phyloP scores from a whole-genome alignment of 2,329 filamentous ascomycete species.

The Paraphoma chrysanthemicola region DNA sequence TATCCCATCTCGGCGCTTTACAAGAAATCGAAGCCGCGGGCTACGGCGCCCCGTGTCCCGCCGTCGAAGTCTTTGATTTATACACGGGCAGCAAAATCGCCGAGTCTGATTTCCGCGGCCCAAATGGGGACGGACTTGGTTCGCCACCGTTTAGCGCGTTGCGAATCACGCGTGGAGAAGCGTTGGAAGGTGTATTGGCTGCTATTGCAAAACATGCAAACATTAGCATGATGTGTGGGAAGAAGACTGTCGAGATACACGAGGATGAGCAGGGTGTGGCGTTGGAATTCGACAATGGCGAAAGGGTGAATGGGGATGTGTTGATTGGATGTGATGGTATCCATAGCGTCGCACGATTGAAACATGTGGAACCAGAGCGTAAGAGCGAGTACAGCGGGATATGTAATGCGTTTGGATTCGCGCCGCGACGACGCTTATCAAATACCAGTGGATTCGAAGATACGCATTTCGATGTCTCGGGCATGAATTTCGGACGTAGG shows the following conservation, averaged over 20 bases:
- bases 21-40: conserved; percentile 51
- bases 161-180: conserved; percentile 53
- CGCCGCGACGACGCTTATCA: conserved; percentile 41
- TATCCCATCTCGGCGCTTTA: conserved; percentile 56
- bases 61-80: conserved; percentile 55
- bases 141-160: conserved; percentile 53
- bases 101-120: conserved; percentile 51
- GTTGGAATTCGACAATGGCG: conserved; percentile 57
- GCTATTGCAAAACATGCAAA: conserved; percentile 50
- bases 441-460: conserved; percentile 32
- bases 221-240: conserved; percentile 53
- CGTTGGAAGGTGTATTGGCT: conserved; percentile 51
- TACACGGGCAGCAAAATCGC: conserved; percentile 52
- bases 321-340: conserved; percentile 65
- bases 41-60: conserved; percentile 52
- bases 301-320: conserved; percentile 54
- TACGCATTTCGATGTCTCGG: conserved; percentile 49
- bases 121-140: conserved; percentile 53
- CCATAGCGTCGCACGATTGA: conserved; percentile 52
- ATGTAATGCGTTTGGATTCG: conserved; percentile 56
- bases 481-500: conserved; percentile 55
- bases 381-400: conserved; percentile 53
- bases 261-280: conserved; percentile 51
- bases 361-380: conserved; percentile 54
- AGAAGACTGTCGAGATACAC: conserved; percentile 50